phyloP scores from a whole-genome alignment of 257 asterid genomes.

The Eucommia ulmoides region DNA sequence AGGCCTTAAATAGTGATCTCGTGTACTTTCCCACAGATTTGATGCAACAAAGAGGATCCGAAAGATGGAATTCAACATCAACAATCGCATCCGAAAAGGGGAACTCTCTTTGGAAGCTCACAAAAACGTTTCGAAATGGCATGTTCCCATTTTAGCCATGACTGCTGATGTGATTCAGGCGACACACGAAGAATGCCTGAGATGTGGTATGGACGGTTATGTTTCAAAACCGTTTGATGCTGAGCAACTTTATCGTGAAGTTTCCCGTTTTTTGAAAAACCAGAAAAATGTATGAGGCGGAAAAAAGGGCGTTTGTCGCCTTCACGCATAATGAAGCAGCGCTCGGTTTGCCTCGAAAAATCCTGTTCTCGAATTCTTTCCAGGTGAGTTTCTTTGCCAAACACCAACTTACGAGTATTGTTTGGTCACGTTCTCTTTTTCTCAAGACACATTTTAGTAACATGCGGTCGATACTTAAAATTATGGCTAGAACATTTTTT shows the following conservation, averaged over 20 bases:
- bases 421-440: not conserved
- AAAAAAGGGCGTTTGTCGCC: not conserved
- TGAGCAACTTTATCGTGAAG: conserved; percentile 84
- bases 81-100: conserved; percentile 30
- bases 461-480: too few species aligned
- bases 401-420: not conserved
- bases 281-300: conserved; percentile 11
- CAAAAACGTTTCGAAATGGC: conserved; percentile 49
- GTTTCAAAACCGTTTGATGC: conserved; percentile 93
- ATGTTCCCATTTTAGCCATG: conserved; percentile 88
- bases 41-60: conserved; percentile 72
- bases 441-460: not conserved
- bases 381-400: not conserved
- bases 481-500: too few species aligned
- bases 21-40: conserved; percentile 31
- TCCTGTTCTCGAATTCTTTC: too few species aligned
- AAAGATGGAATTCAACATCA: conserved; percentile 34
- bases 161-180: conserved; percentile 97
- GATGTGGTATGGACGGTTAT: conserved; percentile 75
- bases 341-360: not conserved
- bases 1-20: too few species aligned
- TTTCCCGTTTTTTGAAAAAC: conserved; percentile 52
- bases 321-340: not conserved
- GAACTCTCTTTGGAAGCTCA: conserved; percentile 29
- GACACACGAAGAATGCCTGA: conserved; percentile 54